These are phyloP conservation scores for Ustilago sp. DNA, from an alignment of 1,284 basidiomycete species.

Conservation along the genomic window DNA sequence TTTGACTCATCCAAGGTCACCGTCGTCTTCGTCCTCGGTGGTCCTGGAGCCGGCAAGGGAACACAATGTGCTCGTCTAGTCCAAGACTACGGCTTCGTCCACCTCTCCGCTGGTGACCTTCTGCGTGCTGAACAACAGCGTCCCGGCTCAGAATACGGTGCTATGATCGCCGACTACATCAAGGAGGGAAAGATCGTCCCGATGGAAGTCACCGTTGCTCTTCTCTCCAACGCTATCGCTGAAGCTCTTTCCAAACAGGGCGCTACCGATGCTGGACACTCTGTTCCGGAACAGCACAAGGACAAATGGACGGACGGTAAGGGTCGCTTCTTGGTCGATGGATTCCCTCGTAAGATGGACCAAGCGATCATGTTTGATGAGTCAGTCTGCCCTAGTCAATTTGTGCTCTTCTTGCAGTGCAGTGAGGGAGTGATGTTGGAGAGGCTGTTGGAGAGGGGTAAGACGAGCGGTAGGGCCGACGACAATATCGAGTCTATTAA, in stretches of 20 bases:
- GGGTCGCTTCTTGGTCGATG: constrained; percentile 94
- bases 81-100: constrained; percentile 88
- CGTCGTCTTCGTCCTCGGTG: constrained; percentile 95
- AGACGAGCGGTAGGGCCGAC: constrained; percentile 95
- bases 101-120: constrained; percentile 96
- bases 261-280: constrained; percentile 27
- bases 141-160: constrained; percentile 84
- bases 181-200: constrained; percentile 94
- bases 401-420: constrained; percentile 90
- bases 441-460: constrained; percentile 86
- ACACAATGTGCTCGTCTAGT: constrained; percentile 93
- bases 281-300: constrained; percentile 49
- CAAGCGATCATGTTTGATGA: constrained; percentile 94
- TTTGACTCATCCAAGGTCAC: constrained; percentile 83
- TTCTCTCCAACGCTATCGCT: constrained; percentile 92
- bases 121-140: constrained; percentile 92
- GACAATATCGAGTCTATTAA: constrained; percentile 95
- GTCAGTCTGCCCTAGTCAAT: constrained; percentile 79
- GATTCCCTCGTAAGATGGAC: constrained; percentile 98
- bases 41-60: constrained; percentile 97
- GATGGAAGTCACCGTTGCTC: constrained; percentile 94
- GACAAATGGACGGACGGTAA: constrained; percentile 79
- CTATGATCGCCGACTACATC: constrained; percentile 89
- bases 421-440: constrained; percentile 88
- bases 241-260: constrained; percentile 73